Evolutionary conservation across 2,329 filamentous ascomycete genomes (phyloP).

Genomic region (Ilyonectria mors-panacis): DNA sequence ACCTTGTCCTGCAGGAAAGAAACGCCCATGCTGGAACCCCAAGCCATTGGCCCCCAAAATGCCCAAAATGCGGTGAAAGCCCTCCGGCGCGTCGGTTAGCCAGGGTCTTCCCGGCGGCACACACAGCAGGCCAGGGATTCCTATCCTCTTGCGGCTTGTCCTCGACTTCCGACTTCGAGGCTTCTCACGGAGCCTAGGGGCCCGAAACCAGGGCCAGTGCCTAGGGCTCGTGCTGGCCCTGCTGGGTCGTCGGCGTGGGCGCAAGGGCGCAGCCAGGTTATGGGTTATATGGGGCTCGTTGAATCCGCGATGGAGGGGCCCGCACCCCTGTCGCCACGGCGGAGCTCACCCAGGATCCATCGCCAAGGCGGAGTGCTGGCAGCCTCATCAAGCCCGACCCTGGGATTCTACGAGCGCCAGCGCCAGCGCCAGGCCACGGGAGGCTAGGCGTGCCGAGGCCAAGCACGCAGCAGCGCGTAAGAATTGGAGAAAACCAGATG

Average conservation of each 20-base stretch:
- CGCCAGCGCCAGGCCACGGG: conserved; percentile 33
- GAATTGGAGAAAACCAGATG: conserved; percentile 30
- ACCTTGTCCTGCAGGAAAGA: conserved; percentile 34
- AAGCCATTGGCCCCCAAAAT: conserved; percentile 43
- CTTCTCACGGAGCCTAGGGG: conserved; percentile 6
- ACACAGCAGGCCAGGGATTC: conserved; percentile 14
- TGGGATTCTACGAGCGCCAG: conserved; percentile 25
- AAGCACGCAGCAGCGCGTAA: conserved; percentile 24
- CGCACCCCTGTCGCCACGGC: conserved; percentile 2
- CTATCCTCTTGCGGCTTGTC: conserved; percentile 22
- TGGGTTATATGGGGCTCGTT: background rate
- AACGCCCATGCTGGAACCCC: conserved; percentile 32
- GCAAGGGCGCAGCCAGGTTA: conserved; percentile 29
- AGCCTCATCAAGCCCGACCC: conserved; percentile 30
- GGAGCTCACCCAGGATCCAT: conserved; percentile 9
- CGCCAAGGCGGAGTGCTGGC: conserved; percentile 29
- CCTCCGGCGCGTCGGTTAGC: conserved; percentile 39
- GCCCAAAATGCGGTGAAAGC: conserved; percentile 50
- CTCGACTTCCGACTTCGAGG: conserved; percentile 19
- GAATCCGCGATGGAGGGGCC: conserved; percentile 12
- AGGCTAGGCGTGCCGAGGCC: conserved; percentile 41
- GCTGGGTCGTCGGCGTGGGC: conserved; percentile 36
- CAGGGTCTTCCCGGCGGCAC: conserved; percentile 44
- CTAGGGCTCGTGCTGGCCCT: conserved; percentile 37
- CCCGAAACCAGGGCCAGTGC: background rate